Percentiles rank a stretch among this genome's conserved stretches.
These are phyloP conservation scores for Oryza australiensis DNA, from an alignment of 176 grass and related monocot species.

Conservation along the genomic window DNA sequence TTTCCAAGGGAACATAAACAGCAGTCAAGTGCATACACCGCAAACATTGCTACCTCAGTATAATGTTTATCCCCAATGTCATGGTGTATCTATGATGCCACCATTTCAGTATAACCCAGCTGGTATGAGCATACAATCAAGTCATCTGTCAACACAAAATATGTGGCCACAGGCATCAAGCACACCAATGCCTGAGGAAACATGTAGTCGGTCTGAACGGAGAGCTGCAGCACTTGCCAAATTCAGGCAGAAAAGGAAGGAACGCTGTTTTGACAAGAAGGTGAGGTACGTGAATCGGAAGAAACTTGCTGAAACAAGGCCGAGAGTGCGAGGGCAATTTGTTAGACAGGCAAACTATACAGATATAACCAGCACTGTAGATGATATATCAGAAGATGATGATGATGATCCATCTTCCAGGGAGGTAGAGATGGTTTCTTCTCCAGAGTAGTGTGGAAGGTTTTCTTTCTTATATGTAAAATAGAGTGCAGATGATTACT, in stretches of 20 bases:
- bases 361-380: slow-evolving; percentile 62
- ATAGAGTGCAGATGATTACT: slow-evolving; percentile 38
- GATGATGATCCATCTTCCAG: slow-evolving; percentile 63
- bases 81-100: slow-evolving; percentile 53
- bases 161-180: slow-evolving; percentile 51
- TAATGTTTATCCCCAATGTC: slow-evolving; percentile 58
- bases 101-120: slow-evolving; percentile 64
- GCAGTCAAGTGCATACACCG: slow-evolving; percentile 45
- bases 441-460: slow-evolving; percentile 53
- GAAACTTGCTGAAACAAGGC: slow-evolving; percentile 84
- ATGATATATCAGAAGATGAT: slow-evolving; percentile 81
- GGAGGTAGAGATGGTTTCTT: slow-evolving; percentile 64
- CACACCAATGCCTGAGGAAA: slow-evolving; percentile 52
- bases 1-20: slow-evolving; percentile 66
- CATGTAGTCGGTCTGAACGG: slow-evolving; percentile 52
- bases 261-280: slow-evolving; percentile 95
- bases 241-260: slow-evolving; percentile 90
- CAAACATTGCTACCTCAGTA: slow-evolving; percentile 59
- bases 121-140: slow-evolving; percentile 56
- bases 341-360: slow-evolving; percentile 63
- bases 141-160: slow-evolving; percentile 52
- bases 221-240: slow-evolving; percentile 86
- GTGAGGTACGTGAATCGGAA: slow-evolving; percentile 91
- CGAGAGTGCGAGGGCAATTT: slow-evolving; percentile 86
- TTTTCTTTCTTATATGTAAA: slow-evolving; percentile 29